phyloP scores from a whole-genome alignment of 2,329 filamentous ascomycete species.

The Orbilia javanica region DNA sequence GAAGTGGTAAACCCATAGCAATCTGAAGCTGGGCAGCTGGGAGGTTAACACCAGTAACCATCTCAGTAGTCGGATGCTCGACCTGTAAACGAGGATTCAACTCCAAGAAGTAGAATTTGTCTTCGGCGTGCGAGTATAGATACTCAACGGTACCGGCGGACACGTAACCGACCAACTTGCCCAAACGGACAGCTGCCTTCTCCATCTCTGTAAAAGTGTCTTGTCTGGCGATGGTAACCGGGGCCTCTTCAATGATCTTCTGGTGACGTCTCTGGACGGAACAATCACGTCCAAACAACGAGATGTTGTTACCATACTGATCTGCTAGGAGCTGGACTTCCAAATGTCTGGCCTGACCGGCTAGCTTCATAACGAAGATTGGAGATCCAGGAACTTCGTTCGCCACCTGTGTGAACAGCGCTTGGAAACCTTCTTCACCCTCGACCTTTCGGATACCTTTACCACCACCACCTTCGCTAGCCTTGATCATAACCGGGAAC shows the following conservation, averaged over 20 bases:
- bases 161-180: conserved; percentile 95
- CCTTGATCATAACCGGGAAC: conserved; percentile 99
- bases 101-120: conserved; percentile 99
- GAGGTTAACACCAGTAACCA: conserved; percentile 98
- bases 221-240: conserved; percentile 92
- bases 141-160: conserved; percentile 99
- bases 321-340: conserved; percentile 97
- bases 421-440: conserved; percentile 83
- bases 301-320: conserved; percentile 99
- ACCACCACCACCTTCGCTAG: conserved; percentile 98
- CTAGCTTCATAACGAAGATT: conserved; percentile 99
- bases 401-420: conserved; percentile 92
- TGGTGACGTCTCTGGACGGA: conserved; percentile 98
- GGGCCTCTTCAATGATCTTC: conserved; percentile 99
- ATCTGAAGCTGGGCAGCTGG: conserved; percentile 97
- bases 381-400: conserved; percentile 98
- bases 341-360: conserved; percentile 93
- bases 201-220: conserved; percentile 96
- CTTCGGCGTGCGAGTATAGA: conserved; percentile 95
- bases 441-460: conserved; percentile 98
- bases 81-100: conserved; percentile 99
- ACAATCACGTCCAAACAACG: conserved; percentile 97
- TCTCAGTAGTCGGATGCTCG: conserved; percentile 98
- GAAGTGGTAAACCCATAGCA: conserved; percentile 96
- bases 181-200: conserved; percentile 92